Evolutionary conservation across 1,139 yeast species (phyloP), one percentile per base, ranked within the genome.

Genomic region (Yarrowia galli): DNA sequence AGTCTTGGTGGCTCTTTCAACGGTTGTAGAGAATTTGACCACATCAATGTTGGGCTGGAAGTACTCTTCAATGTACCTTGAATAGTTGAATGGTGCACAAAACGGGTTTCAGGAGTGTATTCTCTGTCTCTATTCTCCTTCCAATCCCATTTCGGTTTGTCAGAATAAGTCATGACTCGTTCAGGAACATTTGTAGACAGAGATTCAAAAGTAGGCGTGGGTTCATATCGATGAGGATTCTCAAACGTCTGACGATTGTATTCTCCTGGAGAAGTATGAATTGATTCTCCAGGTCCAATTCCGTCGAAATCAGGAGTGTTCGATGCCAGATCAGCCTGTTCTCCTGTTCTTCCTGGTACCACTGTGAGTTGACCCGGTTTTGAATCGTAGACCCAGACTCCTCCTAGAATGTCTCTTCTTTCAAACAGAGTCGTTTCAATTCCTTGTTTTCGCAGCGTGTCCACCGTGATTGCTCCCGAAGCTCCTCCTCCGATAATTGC

Each of bases 401-500:
- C 61, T n/a, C 61, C 61, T 8, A 54, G 61, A 12, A 54, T 40
- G 48, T 54, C 23, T 10, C 61, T n/a, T 15, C 61, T 35, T 25
- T 54, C 61, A 18, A 54, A 54, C 12, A 54, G 48, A 13, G 61
- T 54, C 9, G 23, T n/a, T 23, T n/a, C 2, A 18, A 54, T 25
- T 4, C 61, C 61, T 13, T 54, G 61, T 25, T 25, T 38, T 2
- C 46, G 46, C 4, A 54, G 23, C 18, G 61, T 40, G 13, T 54
- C 61, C 16, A 54, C 15, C 2, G 61, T 25, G 12, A 54, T 40
- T 1, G 61, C 61, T 12, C 61, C 61, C 0, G 61, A 54, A 7
- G 61, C 61, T 54, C 61, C 61, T 40, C 61, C 61, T 40, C 61
- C 61, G 2, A 54, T 54, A n/a, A 54, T 40, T 1, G 61, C 61